Conservation (phyloP, 2,329 filamentous ascomycete genomes). For the Ophiocordyceps camponoti-floridani region DNA sequence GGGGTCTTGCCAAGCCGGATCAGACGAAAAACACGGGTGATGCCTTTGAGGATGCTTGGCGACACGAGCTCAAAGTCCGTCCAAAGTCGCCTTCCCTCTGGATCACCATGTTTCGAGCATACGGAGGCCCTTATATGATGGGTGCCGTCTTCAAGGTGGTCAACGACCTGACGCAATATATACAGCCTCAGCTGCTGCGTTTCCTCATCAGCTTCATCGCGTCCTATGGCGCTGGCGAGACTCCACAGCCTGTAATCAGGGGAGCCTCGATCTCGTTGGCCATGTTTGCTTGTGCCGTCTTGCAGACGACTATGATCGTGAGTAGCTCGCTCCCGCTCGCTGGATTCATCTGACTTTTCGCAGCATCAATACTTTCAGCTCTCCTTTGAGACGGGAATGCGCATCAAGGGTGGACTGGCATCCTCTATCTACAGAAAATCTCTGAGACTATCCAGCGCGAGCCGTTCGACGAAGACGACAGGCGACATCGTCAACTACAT, state of each 20-base stretch:
- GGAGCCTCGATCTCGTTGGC: constrained; percentile 75
- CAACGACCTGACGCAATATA: constrained; percentile 73
- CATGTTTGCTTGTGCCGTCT: constrained; percentile 78
- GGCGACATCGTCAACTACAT: constrained; percentile 99
- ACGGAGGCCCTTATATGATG: constrained; percentile 66
- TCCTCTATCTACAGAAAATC: constrained; percentile 89
- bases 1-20: constrained; percentile 71
- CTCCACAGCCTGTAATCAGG: constrained; percentile 60
- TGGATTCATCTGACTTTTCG: background rate
- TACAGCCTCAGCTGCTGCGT: constrained; percentile 78
- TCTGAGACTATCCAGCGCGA: constrained; percentile 80
- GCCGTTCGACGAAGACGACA: constrained; percentile 71
- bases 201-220: constrained; percentile 69
- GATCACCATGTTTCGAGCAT: constrained; percentile 68
- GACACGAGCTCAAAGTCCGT: constrained; percentile 47
- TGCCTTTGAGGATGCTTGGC: constrained; percentile 60
- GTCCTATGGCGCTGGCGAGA: constrained; percentile 47
- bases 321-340: constrained; percentile 4
- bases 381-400: constrained; percentile 90
- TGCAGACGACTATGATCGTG: constrained; percentile 68
- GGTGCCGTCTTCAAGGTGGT: constrained; percentile 76
- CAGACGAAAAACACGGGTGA: constrained; percentile 57
- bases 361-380: constrained; percentile 91
- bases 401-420: constrained; percentile 79
- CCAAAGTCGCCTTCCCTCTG: constrained; percentile 54